A percentile compares a stretch with the other conserved stretches of the same genome.
Evolutionary conservation across 768 basidiomycete species (phyloP).

Genomic region (Amanita jacksonii): DNA sequence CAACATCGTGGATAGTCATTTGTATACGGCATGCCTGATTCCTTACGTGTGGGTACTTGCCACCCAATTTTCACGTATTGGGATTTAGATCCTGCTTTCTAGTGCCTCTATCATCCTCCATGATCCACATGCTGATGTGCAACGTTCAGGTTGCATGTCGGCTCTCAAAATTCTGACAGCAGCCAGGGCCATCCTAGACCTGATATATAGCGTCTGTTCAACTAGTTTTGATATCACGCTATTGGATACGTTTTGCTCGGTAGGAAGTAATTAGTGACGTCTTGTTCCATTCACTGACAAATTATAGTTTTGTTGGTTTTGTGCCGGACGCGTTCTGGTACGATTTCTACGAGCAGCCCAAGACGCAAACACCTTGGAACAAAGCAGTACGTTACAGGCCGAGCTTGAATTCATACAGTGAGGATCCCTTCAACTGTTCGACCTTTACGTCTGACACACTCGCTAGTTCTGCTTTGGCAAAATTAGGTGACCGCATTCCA

Average conservation of each 20-base stretch:
- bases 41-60: slow-evolving; percentile 26
- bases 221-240: slow-evolving; percentile 68
- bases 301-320: slow-evolving; percentile 58
- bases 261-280: slow-evolving; percentile 24
- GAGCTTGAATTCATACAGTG: slow-evolving; percentile 67
- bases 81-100: slow-evolving; percentile 7
- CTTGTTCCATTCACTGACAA: background rate
- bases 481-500: slow-evolving; percentile 59
- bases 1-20: slow-evolving; percentile 48
- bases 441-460: slow-evolving; percentile 2
- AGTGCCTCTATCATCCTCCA: slow-evolving; percentile 66
- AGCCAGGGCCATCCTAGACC: slow-evolving; percentile 55
- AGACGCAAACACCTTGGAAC: slow-evolving; percentile 45
- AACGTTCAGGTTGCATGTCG: slow-evolving; percentile 50
- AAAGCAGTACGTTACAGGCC: slow-evolving; percentile 44
- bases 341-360: slow-evolving; percentile 58
- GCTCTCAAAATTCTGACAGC: slow-evolving; percentile 60
- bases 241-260: slow-evolving; percentile 61
- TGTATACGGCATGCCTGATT: slow-evolving; percentile 41
- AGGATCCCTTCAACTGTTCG: slow-evolving; percentile 15
- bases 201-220: slow-evolving; percentile 55
- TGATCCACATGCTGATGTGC: slow-evolving; percentile 64
- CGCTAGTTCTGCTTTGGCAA: slow-evolving; percentile 44
- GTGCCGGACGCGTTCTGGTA: slow-evolving; percentile 54
- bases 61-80: background rate